Evolutionary conservation across 345 rosid genomes (phyloP), one percentile per base, ranked within the genome.

Genomic region (Adansonia digitata): DNA sequence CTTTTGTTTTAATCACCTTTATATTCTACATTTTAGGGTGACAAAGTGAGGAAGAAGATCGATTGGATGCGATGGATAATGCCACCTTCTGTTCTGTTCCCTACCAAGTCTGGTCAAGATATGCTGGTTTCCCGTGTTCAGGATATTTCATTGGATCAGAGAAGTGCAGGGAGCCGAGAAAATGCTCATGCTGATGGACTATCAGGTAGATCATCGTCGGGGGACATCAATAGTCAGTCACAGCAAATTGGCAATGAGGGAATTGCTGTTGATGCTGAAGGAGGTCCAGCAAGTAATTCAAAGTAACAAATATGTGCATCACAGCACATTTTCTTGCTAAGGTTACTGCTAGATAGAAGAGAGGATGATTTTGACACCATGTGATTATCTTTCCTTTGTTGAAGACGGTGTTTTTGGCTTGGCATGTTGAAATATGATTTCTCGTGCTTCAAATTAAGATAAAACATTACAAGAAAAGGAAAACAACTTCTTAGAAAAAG

Each of bases 1-100:
- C 22, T 49, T 35, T 52, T 53, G 24, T 55, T 26, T 29, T 13
- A 42, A 55, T 27, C 42, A 37, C 6, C 70, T 59, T n/a, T 34
- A 20, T 34, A 17, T 42, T 72, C n/a, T 77, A 10, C 60, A 43
- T 78, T 75, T 45, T 75, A 92, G 98, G 98, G 93, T 56, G 94
- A 94, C 70, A 78, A 82, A 60, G 80, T 92, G 37, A 88, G 98
- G 84, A 91, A 78, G 81, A 85, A 86, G 37, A 57, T 77, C 39
- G 91, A 87, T 34, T 91, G 98, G 98, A 78, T 57, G 82, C 78
- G 73, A 7, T 94, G 94, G 95, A 57, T 90, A 67, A 72, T 66
- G 26, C 89, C 86, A 46, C 66, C 77, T 57, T 37, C 82, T 40
- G 65, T 75, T 65, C 84, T 82, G 60, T 71, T 78, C 74, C 79